Base-by-base conservation (phyloP, 768 basidiomycete species). In the Russula lepida region DNA sequence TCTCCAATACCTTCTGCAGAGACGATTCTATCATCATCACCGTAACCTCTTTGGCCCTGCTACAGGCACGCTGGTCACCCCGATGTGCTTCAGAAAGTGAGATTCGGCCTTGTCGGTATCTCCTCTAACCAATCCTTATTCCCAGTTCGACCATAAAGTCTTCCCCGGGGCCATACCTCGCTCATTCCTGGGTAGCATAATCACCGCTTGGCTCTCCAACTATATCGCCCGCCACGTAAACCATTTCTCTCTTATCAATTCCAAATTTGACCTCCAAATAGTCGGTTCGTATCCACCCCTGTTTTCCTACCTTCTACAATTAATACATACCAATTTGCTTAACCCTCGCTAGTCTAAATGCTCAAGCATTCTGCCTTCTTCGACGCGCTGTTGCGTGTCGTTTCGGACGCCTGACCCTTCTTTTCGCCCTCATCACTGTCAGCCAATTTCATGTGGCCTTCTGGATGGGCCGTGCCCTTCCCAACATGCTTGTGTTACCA, bases 401-500 rank as follows among this genome's bases (percentile, higher is more conserved):
- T 21, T 95, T 86, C 65, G 92, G 89, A 17, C 71, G 75, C 2
- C 69, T 71, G 3, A 79, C 85, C 15, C 68, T 78, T 17, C 77
- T 82, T 67, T 95, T 86, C 70, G 72, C 81, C 1, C 63, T 94
- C 0, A 70, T 97, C n/a, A 84, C 84, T 4, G 78, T 83, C 65
- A 83, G 86, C 0, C 93, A 95, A 69, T 98, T 97, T 69, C 97
- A 98, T 70, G 69, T 95, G 6, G 85, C 86, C 7, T 99, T 92
- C 71, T 98, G 92, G 86, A 90, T 93, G 78, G 85, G 93, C 2
- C 75, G 97, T 56, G 97, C 95, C 0, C 73, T 98, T 7, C 95
- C 97, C 1, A 99, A 98, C 71, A 95, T 93, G 85, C 85, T 94
- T 63, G 93, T 93, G 4, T 74, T 94, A 19, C 75, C 88, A 2